These are phyloP conservation scores for Oryza brachyantha DNA, from an alignment of 176 grass and related monocot species.

Conservation along the genomic window DNA sequence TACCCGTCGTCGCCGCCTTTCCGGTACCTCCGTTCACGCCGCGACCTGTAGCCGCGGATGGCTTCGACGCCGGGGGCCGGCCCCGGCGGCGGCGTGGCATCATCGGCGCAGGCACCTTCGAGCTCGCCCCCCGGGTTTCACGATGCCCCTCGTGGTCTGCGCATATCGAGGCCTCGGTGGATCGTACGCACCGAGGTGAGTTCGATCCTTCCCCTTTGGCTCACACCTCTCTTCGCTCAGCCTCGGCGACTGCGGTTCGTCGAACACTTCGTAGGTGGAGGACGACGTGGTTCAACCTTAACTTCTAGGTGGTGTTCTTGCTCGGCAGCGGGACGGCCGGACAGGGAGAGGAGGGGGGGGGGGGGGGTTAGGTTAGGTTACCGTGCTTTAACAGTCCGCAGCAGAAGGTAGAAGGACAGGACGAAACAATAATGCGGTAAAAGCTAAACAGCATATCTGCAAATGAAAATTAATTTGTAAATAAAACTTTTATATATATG, in stretches of 20 bases:
- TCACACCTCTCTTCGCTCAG: background rate
- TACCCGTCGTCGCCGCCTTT: too few species aligned
- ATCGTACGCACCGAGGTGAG: slow-evolving; percentile 68
- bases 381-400: background rate
- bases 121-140: slow-evolving; percentile 24
- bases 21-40: too few species aligned
- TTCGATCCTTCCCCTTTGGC: background rate
- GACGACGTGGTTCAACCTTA: background rate
- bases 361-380: background rate
- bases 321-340: background rate
- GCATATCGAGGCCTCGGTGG: slow-evolving; percentile 49
- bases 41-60: too few species aligned
- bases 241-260: slow-evolving; percentile 19
- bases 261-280: background rate
- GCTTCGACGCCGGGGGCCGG: slow-evolving; percentile 27
- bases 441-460: too few species aligned
- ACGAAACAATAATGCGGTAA: too few species aligned
- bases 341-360: background rate
- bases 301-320: background rate
- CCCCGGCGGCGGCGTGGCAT: slow-evolving; percentile 4
- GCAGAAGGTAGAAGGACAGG: background rate
- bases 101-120: background rate
- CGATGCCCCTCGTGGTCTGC: slow-evolving; percentile 2
- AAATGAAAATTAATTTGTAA: too few species aligned
- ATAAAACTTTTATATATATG: too few species aligned